phyloP scores from a whole-genome alignment of 2,329 filamentous ascomycete genomes.

The Fusarium sp. region DNA sequence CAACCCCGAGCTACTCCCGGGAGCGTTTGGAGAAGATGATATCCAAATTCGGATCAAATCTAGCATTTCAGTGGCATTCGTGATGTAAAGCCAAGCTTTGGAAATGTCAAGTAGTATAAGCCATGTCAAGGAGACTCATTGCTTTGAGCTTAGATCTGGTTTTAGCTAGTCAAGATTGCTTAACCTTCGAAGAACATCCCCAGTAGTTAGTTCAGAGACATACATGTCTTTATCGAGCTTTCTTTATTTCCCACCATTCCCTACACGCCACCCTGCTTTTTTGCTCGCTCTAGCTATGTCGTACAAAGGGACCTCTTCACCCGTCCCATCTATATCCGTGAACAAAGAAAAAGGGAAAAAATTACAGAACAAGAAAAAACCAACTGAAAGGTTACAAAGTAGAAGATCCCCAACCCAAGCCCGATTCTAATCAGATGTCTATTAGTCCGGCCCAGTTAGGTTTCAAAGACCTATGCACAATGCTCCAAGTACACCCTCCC shows the following conservation, averaged over 20 bases:
- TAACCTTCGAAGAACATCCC: background rate
- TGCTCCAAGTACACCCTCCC: slow-evolving; percentile 47
- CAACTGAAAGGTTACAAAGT: slow-evolving; percentile 37
- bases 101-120: background rate
- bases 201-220: background rate
- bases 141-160: background rate
- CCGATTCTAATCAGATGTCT: slow-evolving; percentile 46
- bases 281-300: slow-evolving; percentile 40
- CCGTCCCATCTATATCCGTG: slow-evolving; percentile 38
- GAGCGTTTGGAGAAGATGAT: slow-evolving; percentile 16
- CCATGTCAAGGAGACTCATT: background rate
- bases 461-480: slow-evolving; percentile 43
- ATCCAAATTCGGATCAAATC: slow-evolving; percentile 16
- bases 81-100: background rate
- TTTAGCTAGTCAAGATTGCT: background rate
- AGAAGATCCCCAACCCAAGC: slow-evolving; percentile 42
- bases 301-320: slow-evolving; percentile 40
- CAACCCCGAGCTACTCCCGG: slow-evolving; percentile 32
- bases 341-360: slow-evolving; percentile 38
- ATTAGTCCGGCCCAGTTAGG: slow-evolving; percentile 46
- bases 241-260: slow-evolving; percentile 12
- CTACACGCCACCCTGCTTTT: slow-evolving; percentile 29
- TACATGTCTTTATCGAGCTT: slow-evolving; percentile 6
- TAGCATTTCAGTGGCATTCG: background rate
- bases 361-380: slow-evolving; percentile 37